Conservation (phyloP, 768 basidiomycete species). For the Pleurotus cornucopiae region DNA sequence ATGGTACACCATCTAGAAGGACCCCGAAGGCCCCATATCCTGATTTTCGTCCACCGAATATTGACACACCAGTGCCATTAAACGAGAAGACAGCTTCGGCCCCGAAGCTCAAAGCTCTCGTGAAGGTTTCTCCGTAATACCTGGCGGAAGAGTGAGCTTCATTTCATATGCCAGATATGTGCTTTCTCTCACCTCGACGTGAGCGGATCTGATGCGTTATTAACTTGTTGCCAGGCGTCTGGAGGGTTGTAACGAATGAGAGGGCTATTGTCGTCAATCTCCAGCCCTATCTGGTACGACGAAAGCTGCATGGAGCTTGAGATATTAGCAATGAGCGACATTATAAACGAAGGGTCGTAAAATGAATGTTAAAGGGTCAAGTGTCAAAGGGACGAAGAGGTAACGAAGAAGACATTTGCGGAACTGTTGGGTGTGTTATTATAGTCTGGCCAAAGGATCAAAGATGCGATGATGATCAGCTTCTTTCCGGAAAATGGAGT, state of each 20-base stretch:
- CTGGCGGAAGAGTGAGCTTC: constrained; percentile 13
- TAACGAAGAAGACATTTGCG: too few relatives aligned
- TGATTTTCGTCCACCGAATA: constrained; percentile 30
- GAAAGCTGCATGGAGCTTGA: constrained; percentile 1
- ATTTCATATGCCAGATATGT: not conserved
- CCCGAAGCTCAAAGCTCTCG: constrained; percentile 22
- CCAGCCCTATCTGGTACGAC: not conserved
- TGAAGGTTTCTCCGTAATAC: constrained; percentile 33
- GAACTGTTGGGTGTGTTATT: too few relatives aligned
- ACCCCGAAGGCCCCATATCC: constrained; percentile 33
- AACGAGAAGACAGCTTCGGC: constrained; percentile 28
- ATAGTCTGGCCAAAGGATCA: too few relatives aligned
- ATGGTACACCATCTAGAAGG: constrained; percentile 21
- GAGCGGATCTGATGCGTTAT: constrained; percentile 11
- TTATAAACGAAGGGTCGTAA: not conserved
- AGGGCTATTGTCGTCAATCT: constrained; percentile 22
- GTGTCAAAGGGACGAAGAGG: too few relatives aligned
- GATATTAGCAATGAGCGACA: constrained; percentile 4
- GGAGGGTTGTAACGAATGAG: constrained; percentile 19
- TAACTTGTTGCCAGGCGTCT: constrained; percentile 17
- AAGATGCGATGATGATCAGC: too few relatives aligned
- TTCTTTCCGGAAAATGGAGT: too few relatives aligned
- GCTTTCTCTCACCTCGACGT: constrained; percentile 9
- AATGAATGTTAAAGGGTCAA: not conserved
- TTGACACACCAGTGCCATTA: constrained; percentile 31